These are phyloP conservation scores for Diaporthe citri DNA, from an alignment of 2,329 filamentous ascomycete genomes.

Conservation along the genomic window DNA sequence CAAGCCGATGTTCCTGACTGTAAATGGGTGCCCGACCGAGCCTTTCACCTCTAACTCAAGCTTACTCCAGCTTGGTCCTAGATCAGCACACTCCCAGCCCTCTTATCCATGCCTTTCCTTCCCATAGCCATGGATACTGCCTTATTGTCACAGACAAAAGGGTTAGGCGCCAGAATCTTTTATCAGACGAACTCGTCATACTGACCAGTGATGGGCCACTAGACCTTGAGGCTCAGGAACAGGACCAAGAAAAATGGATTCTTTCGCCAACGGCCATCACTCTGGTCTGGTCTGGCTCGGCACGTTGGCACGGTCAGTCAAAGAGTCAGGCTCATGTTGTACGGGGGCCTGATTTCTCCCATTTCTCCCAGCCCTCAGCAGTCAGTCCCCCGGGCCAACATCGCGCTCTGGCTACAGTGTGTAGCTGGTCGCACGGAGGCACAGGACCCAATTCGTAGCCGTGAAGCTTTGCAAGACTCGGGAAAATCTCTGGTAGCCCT, in stretches of 20 bases:
- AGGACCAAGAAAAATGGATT: background rate
- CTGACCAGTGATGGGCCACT: background rate
- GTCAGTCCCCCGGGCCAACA: background rate
- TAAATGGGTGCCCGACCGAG: conserved; percentile 15
- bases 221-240: conserved; percentile 30
- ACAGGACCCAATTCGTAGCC: background rate
- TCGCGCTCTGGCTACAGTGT: conserved; percentile 6
- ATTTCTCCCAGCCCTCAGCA: background rate
- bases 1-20: conserved; percentile 16
- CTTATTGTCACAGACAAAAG: conserved; percentile 2
- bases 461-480: background rate
- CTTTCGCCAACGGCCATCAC: background rate
- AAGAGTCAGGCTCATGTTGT: background rate
- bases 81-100: conserved; percentile 7
- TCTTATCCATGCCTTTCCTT: conserved; percentile 7
- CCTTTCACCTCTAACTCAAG: conserved; percentile 1
- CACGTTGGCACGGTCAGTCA: conserved; percentile 1
- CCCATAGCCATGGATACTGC: conserved; percentile 21
- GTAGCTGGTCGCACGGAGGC: background rate
- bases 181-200: conserved; percentile 30
- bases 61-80: conserved; percentile 1
- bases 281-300: background rate
- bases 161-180: conserved; percentile 9
- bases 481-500: background rate
- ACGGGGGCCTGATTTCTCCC: background rate